phyloP scores from a whole-genome alignment of 352 stramenopile species.

The Phytophthora citrophthora region DNA sequence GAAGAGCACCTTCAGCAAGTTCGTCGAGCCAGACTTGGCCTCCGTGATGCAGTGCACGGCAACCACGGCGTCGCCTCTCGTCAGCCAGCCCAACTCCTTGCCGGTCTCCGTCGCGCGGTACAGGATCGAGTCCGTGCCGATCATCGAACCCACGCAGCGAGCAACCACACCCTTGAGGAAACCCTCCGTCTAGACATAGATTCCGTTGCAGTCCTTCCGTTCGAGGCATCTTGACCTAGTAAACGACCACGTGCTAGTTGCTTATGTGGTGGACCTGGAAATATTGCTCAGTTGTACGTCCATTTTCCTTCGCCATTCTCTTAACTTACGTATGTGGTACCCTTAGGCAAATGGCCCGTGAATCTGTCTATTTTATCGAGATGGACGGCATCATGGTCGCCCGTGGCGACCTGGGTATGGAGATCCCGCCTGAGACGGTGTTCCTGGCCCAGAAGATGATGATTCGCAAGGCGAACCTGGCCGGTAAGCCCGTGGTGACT shows the following conservation, averaged over 20 bases:
- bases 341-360: too few species aligned
- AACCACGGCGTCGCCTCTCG: conserved; percentile 70
- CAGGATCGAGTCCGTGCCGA: conserved; percentile 92
- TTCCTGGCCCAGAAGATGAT: conserved; percentile 99
- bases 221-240: too few species aligned
- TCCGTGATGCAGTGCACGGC: conserved; percentile 91
- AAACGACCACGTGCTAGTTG: too few species aligned
- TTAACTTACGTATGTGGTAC: too few species aligned
- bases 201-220: too few species aligned
- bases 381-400: conserved; percentile 99
- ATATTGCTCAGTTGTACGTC: too few species aligned
- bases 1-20: conserved; percentile 87
- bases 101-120: conserved; percentile 88
- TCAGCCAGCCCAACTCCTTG: conserved; percentile 68
- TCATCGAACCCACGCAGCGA: conserved; percentile 87
- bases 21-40: conserved; percentile 87
- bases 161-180: conserved; percentile 72
- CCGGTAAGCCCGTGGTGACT: conserved; percentile 97
- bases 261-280: too few species aligned
- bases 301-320: too few species aligned
- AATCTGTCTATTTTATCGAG: too few species aligned
- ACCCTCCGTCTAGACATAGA: conserved; percentile 73
- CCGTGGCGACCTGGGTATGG: conserved; percentile 98
- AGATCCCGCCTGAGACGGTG: conserved; percentile 98
- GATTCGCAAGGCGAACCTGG: conserved; percentile 96